Evolutionary conservation across 306 rosid genomes (phyloP).

Genomic region (Gastrolobium bilobum): DNA sequence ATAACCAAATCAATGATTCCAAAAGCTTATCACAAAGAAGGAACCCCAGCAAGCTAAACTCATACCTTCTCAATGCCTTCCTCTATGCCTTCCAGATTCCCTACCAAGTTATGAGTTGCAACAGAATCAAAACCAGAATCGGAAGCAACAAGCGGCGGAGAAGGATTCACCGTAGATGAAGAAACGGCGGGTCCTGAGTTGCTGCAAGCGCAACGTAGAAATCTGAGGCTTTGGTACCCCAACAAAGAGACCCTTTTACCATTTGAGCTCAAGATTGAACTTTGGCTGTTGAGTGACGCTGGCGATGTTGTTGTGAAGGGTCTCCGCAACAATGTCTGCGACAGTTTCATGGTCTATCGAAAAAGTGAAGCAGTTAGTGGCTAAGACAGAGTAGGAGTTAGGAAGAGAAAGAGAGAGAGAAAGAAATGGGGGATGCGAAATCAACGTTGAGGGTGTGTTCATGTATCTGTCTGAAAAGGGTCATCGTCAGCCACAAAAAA

Average conservation of each 20-base stretch:
- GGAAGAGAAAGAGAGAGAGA: background rate
- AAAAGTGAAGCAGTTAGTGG: background rate
- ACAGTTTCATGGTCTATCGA: slow-evolving; percentile 55
- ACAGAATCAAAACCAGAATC: slow-evolving; percentile 47
- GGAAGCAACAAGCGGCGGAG: slow-evolving; percentile 50
- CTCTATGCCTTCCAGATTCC: slow-evolving; percentile 55
- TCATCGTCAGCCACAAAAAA: background rate
- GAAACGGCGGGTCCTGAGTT: slow-evolving; percentile 56
- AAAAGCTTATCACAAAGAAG: background rate
- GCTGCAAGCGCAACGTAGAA: slow-evolving; percentile 48
- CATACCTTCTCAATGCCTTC: slow-evolving; percentile 72
- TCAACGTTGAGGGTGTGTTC: background rate
- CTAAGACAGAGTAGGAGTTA: background rate
- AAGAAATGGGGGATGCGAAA: background rate
- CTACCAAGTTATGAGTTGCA: slow-evolving; percentile 32
- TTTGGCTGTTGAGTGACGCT: slow-evolving; percentile 24
- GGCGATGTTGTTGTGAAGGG: slow-evolving; percentile 45
- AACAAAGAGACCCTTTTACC: slow-evolving; percentile 47
- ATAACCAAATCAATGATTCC: background rate
- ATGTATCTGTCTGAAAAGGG: background rate
- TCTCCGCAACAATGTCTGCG: slow-evolving; percentile 50
- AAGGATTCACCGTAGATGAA: slow-evolving; percentile 49
- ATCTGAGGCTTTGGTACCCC: slow-evolving; percentile 36
- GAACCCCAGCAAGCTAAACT: background rate
- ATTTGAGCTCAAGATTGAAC: slow-evolving; percentile 35